Evolutionary conservation across 2,329 filamentous ascomycete species (phyloP), one percentile per base, ranked within the genome.

Genomic region (Thelonectria discophora): DNA sequence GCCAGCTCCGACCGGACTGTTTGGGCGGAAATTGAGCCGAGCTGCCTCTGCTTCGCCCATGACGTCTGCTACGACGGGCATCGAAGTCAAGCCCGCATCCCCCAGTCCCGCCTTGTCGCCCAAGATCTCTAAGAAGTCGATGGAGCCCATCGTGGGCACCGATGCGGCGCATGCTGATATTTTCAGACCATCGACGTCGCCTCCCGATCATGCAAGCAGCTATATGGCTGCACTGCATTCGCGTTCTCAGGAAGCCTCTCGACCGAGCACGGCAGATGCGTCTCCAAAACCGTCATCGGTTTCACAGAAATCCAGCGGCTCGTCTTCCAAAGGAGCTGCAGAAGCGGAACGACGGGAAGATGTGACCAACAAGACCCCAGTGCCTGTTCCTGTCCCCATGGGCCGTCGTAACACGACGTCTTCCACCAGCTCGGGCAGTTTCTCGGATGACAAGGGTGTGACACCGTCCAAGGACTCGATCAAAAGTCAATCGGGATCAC

Each of bases 211-310:
- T 71, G 90, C 90, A 21, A 82, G 84, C 20, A 85, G 81, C 65
- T 82, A 85, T 24, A 92, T 93, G 82, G 88, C 89, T 56, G 88
- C 87, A 40, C 80, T 92, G 40, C 87, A 90, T n/a, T 84, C 81
- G 17, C 82, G 85, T 17, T 86, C 89, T 1, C 82, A 85, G 37
- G 81, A 84, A n/a, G 75, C 77, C 20, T 84, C 86, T 1, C 72
- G 76, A 7, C 78, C 79, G 12, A 82, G 83, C 58, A 79, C 72
- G 43, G 73, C 68, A 65, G 79, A 72, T 53, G 75, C 65, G 45
- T 77, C 69, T 60, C 72, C 62, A 59, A 78, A 75, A 64, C 73
- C 71, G 27, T 79, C 75, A 61, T 77, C 77, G 11, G 67, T 75
- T 4, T 77, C 77, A 4, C 79, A 79, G 49, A 69, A 73, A 20